Conservation (phyloP, 768 basidiomycete genomes). For the Cyclocybe aegerita region DNA sequence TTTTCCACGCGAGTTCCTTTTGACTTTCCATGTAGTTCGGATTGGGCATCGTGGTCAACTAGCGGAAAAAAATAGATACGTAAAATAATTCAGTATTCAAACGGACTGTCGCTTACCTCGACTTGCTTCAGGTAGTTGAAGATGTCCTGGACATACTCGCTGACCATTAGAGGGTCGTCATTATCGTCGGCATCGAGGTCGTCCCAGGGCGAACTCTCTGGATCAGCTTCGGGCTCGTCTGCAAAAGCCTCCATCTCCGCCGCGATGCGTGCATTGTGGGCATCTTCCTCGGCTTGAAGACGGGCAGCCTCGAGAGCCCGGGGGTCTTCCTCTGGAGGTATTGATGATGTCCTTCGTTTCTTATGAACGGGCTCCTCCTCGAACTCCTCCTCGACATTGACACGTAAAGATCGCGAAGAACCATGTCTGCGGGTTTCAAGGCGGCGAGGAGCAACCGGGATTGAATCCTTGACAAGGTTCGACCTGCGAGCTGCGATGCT, state of each 20-base stretch:
- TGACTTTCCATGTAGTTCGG: constrained; percentile 95
- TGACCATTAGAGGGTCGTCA: constrained; percentile 96
- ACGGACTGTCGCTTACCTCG: constrained; percentile 57
- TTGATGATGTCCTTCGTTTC: constrained; percentile 72
- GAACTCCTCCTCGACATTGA: constrained; percentile 37
- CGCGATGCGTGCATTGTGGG: constrained; percentile 38
- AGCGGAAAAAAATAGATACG: neutral
- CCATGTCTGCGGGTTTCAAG: constrained; percentile 10
- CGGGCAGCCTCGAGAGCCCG: constrained; percentile 30
- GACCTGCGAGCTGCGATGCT: constrained; percentile 40
- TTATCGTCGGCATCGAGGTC: constrained; percentile 92
- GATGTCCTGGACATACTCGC: constrained; percentile 93
- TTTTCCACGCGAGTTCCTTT: constrained; percentile 93
- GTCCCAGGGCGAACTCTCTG: constrained; percentile 71
- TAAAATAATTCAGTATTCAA: neutral
- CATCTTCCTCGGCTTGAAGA: constrained; percentile 46
- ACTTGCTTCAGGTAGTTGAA: constrained; percentile 88
- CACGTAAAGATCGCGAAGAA: constrained; percentile 24
- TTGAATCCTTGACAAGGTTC: constrained; percentile 31
- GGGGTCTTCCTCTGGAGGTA: constrained; percentile 52
- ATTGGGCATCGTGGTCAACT: constrained; percentile 84
- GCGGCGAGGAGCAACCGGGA: constrained; percentile 11
- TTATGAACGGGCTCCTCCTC: constrained; percentile 67
- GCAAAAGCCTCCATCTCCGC: constrained; percentile 52
- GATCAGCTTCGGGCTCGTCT: constrained; percentile 64